Conservation (phyloP, 306 rosid genomes). For the Spatholobus suberectus region DNA sequence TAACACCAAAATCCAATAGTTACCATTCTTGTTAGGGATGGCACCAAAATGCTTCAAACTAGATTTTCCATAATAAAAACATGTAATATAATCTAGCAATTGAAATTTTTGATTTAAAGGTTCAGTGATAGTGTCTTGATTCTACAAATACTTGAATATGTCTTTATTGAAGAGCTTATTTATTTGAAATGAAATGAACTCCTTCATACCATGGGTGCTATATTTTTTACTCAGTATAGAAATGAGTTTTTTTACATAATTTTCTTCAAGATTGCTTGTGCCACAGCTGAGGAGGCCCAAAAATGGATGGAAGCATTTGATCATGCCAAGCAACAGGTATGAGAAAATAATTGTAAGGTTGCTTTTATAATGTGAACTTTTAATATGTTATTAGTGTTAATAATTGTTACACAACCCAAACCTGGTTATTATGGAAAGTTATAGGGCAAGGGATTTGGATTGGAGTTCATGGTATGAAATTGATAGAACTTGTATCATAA, state of each 20-base stretch:
- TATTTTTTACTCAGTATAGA: neutral
- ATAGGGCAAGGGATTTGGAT: neutral
- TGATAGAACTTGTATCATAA: neutral
- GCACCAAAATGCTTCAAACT: neutral
- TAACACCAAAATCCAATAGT: no score
- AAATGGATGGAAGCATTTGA: slow-evolving; percentile 95
- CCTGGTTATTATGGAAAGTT: neutral
- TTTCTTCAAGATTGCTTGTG: slow-evolving; percentile 77
- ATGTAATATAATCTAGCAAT: neutral
- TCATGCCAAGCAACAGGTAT: slow-evolving; percentile 92
- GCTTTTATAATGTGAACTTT: neutral
- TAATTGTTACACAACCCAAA: neutral
- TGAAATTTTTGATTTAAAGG: neutral
- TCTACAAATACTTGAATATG: neutral
- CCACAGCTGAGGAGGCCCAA: slow-evolving; percentile 72
- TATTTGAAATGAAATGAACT: neutral
- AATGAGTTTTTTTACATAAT: slow-evolving; percentile 33
- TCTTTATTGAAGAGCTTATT: slow-evolving; percentile 16
- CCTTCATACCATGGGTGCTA: neutral
- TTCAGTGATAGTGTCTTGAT: neutral
- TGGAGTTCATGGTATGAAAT: neutral
- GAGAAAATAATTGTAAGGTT: slow-evolving; percentile 32
- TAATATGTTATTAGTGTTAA: neutral
- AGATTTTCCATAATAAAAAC: neutral
- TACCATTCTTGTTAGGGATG: neutral